phyloP scores from a whole-genome alignment of 2,329 filamentous ascomycete species.

The Thyridium curvatum region DNA sequence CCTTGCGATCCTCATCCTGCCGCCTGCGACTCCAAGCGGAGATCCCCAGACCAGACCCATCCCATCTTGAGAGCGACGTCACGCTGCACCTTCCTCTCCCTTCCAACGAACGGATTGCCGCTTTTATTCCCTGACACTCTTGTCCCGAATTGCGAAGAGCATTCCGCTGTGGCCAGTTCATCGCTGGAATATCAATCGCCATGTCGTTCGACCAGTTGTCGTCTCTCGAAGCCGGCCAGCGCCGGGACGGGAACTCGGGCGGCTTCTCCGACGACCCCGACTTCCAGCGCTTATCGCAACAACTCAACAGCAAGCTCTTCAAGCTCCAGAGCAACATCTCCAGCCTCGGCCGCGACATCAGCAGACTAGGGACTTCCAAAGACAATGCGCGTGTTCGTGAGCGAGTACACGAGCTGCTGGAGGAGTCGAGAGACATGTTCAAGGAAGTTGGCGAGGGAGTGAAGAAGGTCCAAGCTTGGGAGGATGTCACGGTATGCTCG shows the following conservation, averaged over 20 bases:
- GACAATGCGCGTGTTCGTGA: conserved; percentile 90
- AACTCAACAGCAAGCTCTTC: conserved; percentile 84
- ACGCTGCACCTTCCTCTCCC: not conserved
- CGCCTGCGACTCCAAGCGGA: too few relatives aligned
- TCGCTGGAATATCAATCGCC: too few relatives aligned
- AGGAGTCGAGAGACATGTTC: conserved; percentile 78
- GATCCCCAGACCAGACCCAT: not conserved
- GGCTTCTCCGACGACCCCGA: conserved; percentile 90
- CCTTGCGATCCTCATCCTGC: too few relatives aligned
- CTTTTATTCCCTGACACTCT: too few relatives aligned
- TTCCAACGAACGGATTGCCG: too few relatives aligned
- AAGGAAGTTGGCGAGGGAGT: conserved; percentile 89
- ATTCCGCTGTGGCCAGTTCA: too few relatives aligned
- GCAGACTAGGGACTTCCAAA: conserved; percentile 78
- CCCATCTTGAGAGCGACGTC: too few relatives aligned
- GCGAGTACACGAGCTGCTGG: conserved; percentile 78
- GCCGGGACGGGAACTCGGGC: conserved; percentile 35
- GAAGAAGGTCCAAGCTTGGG: conserved; percentile 86
- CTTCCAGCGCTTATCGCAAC: conserved; percentile 76
- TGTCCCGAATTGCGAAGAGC: too few relatives aligned
- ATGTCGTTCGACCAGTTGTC: conserved; percentile 94
- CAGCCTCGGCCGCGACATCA: conserved; percentile 76
- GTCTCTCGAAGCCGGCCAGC: conserved; percentile 70
- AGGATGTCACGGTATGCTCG: conserved; percentile 65
- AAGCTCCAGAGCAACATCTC: conserved; percentile 83